Evolutionary conservation across 129 eudicot genomes (phyloP), one percentile per base, ranked within the genome.

Genomic region (Tagetes erecta): DNA sequence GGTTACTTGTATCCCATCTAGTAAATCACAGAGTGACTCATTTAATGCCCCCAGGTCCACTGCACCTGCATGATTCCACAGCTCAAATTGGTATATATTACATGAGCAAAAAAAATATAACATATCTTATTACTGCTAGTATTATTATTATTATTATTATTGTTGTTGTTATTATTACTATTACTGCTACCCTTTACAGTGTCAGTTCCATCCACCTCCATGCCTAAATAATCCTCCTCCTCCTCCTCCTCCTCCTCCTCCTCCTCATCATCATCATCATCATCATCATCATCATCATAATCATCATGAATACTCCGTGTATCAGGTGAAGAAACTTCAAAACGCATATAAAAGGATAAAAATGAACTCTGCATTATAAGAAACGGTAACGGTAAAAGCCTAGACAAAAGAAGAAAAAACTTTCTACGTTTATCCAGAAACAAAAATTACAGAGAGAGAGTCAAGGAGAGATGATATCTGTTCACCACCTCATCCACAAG

Each of bases 1-100:
- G 58, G 74, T 78, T 88, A 89, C 97, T 81, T 92, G 96, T 73
- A 92, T 86, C 38, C 97, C 97, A 47, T 89, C 97, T 67, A 92
- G 91, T 76, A 92, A 84, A 82, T 89, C 96, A 72, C 66, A 91
- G 67, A 92, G 94, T 27, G 89, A 92, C 75, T 87, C 94, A 79
- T 92, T 87, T 56, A 92, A 76, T 59, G 86, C 91, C 65, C 78
- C 87, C 85, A 87, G 52, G 78, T 92, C 97, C 66, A 72, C 59
- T 82, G 75, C 83, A 75, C 82, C 93, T 89, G 50, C 71, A 84
- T 72, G 56, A 76, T 56, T 70, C 45, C 69, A 49, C 53, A 79
- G 59, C 46, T 47, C 13, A 67, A 76, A 79, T 46, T 36, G 46
- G 47, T 55, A 63, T 37, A 65, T 62, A 10, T 41, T 34, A 53